Conservation (phyloP, 352 stramenopile genomes). For the Globisporangium emineosum region DNA sequence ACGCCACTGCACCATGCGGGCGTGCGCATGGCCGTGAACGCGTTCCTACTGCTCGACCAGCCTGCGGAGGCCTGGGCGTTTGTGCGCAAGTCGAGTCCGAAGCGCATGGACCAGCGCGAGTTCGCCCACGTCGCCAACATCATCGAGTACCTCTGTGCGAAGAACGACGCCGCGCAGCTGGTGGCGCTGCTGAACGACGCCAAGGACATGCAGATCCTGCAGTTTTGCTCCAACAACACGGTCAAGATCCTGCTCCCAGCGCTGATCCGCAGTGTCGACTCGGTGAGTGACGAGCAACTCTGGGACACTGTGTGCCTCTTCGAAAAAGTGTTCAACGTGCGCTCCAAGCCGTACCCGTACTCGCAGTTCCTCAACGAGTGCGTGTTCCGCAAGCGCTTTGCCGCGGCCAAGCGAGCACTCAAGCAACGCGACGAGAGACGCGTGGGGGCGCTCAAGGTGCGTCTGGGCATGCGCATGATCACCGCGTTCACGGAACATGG, state of each 20-base stretch:
- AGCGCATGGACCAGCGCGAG: constrained; percentile 21
- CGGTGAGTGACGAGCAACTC: constrained; percentile 36
- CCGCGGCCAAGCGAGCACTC: constrained; percentile 26
- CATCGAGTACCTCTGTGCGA: constrained; percentile 40
- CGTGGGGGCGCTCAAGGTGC: constrained; percentile 23
- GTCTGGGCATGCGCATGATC: constrained; percentile 24
- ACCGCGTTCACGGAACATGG: constrained; percentile 23
- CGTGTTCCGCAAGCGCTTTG: constrained; percentile 28
- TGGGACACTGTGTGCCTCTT: constrained; percentile 27
- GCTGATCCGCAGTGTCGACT: constrained; percentile 31
- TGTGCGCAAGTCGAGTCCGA: constrained; percentile 28
- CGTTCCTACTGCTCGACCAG: constrained; percentile 47
- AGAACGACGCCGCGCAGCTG: constrained; percentile 32
- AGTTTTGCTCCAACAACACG: constrained; percentile 27
- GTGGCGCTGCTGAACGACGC: constrained; percentile 32
- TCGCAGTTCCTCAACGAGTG: constrained; percentile 42
- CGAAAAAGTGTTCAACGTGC: constrained; percentile 31
- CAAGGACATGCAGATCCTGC: constrained; percentile 27
- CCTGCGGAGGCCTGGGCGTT: constrained; percentile 36
- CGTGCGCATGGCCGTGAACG: constrained; percentile 57
- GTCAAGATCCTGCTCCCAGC: constrained; percentile 39
- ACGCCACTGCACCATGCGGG: constrained; percentile 32
- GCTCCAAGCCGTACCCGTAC: constrained; percentile 34
- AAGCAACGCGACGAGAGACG: constrained; percentile 25
- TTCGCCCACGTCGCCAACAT: constrained; percentile 37